Evolutionary conservation across 2,329 filamentous ascomycete genomes (phyloP), one percentile per base, ranked within the genome.

Genomic region (Pochonia chlamydosporia): DNA sequence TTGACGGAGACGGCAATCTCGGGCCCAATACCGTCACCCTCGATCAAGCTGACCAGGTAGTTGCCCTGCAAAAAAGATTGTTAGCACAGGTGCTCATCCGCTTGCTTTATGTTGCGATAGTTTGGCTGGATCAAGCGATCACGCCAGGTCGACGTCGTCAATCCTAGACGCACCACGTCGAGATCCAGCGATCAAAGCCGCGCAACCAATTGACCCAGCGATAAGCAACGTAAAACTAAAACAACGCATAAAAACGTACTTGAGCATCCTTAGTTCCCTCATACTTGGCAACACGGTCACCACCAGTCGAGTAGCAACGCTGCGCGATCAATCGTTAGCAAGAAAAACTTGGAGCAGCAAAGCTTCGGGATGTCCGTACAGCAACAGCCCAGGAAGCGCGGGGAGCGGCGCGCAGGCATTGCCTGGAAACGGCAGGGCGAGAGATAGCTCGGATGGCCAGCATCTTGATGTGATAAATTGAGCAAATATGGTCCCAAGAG

Each of bases 1-100:
- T 97, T 99, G 65, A 99, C 91, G 43, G 93, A 95, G 73, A 96
- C 85, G 56, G 93, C 84, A 67, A 99, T 99, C 76, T 99, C 92
- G 55, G 93, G 93, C 52, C 93, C 93, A 68, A 99, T 99, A 68
- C 93, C 93, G 66, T 99, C 95, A 73, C 95, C 93, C 80, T 99
- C 95, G 58, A 99, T 99, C 73, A 99, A 78, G 61, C 89, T 92
- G 64, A 99, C 93, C 49, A 88, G 87, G 81, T 86, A 99, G 72
- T 93, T 93, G 65, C 93, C 93, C 89, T 95, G 62, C 51, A 20
- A 35, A 24, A 11, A 25, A 18, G 11, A 2, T 26, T 44, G 13
- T 47, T 26, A 45, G 45, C 35, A 7, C 23, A 11, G 35, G 18
- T 7, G 7, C 26, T 28, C 26, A 13, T 28, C 13, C n/a, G n/a